These are phyloP conservation scores for Colletotrichum orbiculare DNA, from an alignment of 2,329 filamentous ascomycete genomes.

Conservation along the genomic window DNA sequence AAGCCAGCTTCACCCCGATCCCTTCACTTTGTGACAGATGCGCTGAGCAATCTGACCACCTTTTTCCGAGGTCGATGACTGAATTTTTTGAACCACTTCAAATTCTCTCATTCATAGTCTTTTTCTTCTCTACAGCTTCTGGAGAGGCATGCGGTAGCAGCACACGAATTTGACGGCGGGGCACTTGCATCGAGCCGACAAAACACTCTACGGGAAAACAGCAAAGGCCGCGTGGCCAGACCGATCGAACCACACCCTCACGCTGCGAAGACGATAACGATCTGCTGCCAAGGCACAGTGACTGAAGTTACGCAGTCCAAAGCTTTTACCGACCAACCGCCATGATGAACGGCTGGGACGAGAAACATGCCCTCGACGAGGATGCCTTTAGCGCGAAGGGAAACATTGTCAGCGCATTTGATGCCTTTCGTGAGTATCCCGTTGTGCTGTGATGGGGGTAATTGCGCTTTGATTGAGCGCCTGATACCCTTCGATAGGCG, in stretches of 20 bases:
- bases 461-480: too few relatives aligned
- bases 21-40: conserved; percentile 32
- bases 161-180: conserved; percentile 17
- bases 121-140: neutral
- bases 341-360: conserved; percentile 82
- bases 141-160: conserved; percentile 31
- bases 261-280: neutral
- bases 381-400: conserved; percentile 82
- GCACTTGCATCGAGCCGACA: conserved; percentile 34
- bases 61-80: conserved; percentile 18
- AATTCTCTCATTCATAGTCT: neutral
- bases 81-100: neutral
- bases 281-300: too few relatives aligned
- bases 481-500: too few relatives aligned
- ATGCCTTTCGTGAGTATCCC: conserved; percentile 87
- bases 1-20: conserved; percentile 13
- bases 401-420: conserved; percentile 84
- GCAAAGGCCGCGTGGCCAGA: conserved; percentile 9
- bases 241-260: neutral
- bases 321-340: neutral
- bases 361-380: conserved; percentile 75
- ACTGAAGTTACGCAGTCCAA: neutral
- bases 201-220: conserved; percentile 3
- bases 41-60: conserved; percentile 27
- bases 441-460: neutral